A percentile compares a stretch with the other conserved stretches of the same genome.
Evolutionary conservation across 78 protist species (phyloP).

Genomic region (Polysphondylium violaceum): DNA sequence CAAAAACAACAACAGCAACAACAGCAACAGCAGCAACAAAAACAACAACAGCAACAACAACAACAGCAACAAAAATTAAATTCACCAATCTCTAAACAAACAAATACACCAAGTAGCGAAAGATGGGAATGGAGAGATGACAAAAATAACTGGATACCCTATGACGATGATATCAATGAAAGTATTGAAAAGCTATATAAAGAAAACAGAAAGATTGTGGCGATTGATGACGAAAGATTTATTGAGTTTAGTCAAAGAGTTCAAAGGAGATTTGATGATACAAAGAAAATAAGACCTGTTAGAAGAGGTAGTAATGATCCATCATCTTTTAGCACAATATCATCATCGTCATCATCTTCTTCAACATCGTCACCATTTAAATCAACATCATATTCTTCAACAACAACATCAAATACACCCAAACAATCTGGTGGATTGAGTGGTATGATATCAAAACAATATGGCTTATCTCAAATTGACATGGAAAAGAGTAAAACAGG

Average conservation of each 20-base stretch:
- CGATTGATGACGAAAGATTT: slow-evolving; percentile 71
- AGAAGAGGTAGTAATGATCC: not conserved
- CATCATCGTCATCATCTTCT: not conserved
- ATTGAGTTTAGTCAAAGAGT: slow-evolving; percentile 20
- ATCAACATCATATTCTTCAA: slow-evolving; percentile 9
- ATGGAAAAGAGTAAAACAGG: not conserved
- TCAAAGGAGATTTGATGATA: slow-evolving; percentile 70
- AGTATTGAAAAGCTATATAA: slow-evolving; percentile 5
- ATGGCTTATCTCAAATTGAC: not conserved
- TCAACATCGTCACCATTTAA: not conserved
- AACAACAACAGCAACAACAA: not conserved
- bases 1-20: not conserved
- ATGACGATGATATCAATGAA: not conserved
- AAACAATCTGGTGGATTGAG: too few relatives aligned
- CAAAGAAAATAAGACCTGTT: slow-evolving; percentile 36
- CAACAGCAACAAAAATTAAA: slow-evolving; percentile 12
- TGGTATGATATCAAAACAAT: not conserved
- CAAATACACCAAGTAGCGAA: too few relatives aligned
- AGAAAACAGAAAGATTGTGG: slow-evolving; percentile 15
- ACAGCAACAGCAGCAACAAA: not conserved
- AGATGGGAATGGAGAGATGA: slow-evolving; percentile 67
- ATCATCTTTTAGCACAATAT: not conserved
- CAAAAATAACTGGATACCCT: slow-evolving; percentile 24
- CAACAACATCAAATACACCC: not conserved
- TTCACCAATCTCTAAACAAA: too few relatives aligned